These are phyloP conservation scores for Tylopilus felleus DNA, from an alignment of 768 basidiomycete species.

Conservation along the genomic window DNA sequence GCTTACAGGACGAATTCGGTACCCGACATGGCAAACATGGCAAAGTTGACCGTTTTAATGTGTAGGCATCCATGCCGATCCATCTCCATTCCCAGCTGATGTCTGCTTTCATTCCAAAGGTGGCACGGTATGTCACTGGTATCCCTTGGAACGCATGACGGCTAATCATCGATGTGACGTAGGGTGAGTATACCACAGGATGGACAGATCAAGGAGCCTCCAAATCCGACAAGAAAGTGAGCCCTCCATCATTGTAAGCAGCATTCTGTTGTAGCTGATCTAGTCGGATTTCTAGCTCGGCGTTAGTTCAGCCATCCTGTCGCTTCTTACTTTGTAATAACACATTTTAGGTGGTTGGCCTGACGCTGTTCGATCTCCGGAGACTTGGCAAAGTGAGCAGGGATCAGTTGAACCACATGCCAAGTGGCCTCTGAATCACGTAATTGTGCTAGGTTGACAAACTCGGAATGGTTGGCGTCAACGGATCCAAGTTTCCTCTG, in stretches of 20 bases:
- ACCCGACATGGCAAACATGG: conserved; percentile 1
- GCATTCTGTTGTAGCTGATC: background rate
- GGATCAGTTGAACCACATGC: conserved; percentile 5
- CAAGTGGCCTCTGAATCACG: conserved; percentile 10
- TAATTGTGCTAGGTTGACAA: conserved; percentile 50
- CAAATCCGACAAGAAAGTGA: conserved; percentile 90
- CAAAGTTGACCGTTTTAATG: conserved; percentile 73
- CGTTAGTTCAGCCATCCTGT: conserved; percentile 38
- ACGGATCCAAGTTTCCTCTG: conserved; percentile 82
- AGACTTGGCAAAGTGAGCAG: conserved; percentile 71
- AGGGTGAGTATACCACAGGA: conserved; percentile 93
- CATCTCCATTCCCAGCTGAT: conserved; percentile 4
- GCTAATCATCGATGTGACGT: background rate
- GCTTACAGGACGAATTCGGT: too few relatives aligned
- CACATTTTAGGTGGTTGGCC: conserved; percentile 67
- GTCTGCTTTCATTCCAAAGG: conserved; percentile 31
- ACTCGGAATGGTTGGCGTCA: conserved; percentile 86
- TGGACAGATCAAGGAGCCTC: conserved; percentile 92
- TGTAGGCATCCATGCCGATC: conserved; percentile 43
- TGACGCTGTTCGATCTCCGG: conserved; percentile 87
- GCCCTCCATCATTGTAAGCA: conserved; percentile 6
- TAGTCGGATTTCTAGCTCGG: conserved; percentile 50
- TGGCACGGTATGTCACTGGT: conserved; percentile 37
- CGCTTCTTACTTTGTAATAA: conserved; percentile 11
- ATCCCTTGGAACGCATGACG: background rate